Evolutionary conservation across 2,329 filamentous ascomycete species (phyloP).

Genomic region (Fusarium musae): DNA sequence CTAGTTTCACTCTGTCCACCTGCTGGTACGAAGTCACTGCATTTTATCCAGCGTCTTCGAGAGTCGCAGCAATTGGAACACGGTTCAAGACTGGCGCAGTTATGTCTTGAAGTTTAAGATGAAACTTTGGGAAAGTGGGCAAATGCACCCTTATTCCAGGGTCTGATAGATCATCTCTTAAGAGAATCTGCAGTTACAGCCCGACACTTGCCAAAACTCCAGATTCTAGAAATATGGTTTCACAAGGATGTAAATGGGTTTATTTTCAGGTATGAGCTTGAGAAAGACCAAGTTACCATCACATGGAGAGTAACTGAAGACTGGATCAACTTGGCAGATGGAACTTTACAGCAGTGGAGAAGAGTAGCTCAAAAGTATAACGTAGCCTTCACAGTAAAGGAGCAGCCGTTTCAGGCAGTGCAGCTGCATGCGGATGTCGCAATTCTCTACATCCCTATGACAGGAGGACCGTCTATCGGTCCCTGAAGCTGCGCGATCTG

Average conservation of each 20-base stretch:
- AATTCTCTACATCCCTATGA: accelerated
- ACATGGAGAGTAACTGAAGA: neutral
- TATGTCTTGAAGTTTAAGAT: no score
- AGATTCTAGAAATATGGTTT: neutral
- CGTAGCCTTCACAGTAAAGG: accelerated
- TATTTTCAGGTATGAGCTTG: neutral
- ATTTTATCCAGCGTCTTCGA: neutral
- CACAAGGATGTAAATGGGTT: accelerated
- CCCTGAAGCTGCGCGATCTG: neutral
- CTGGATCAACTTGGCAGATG: accelerated
- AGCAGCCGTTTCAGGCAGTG: neutral
- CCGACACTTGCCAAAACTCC: accelerated
- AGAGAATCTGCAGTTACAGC: neutral
- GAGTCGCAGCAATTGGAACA: neutral
- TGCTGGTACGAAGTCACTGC: accelerated
- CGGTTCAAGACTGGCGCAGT: neutral
- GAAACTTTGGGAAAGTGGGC: accelerated
- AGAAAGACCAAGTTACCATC: neutral
- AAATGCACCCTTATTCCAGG: accelerated
- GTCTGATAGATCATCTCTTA: accelerated
- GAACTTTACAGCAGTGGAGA: accelerated
- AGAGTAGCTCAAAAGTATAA: accelerated
- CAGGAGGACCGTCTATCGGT: neutral
- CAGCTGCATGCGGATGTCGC: no score
- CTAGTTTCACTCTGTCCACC: neutral